Evolutionary conservation across 2,329 filamentous ascomycete genomes (phyloP).

Genomic region (Albophoma yamanashiensis): DNA sequence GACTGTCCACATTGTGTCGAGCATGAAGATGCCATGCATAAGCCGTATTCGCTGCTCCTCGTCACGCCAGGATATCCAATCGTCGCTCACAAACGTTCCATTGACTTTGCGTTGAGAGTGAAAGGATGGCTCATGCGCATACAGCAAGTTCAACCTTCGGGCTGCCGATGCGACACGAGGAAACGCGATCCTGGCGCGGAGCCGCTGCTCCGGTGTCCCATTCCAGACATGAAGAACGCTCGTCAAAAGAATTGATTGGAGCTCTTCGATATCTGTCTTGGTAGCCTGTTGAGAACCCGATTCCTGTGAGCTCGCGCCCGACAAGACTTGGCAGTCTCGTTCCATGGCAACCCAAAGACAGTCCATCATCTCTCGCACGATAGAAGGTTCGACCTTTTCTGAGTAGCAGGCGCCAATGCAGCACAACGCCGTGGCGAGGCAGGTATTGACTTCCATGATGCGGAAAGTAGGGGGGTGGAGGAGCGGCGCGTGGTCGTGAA

Average conservation of each 20-base stretch:
- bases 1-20: constrained; percentile 54
- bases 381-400: constrained; percentile 43
- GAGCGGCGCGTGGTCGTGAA: constrained; percentile 63
- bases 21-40: constrained; percentile 54
- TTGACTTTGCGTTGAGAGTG: background rate
- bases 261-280: constrained; percentile 46
- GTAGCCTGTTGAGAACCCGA: constrained; percentile 14
- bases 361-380: constrained; percentile 60
- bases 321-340: constrained; percentile 39
- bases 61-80: constrained; percentile 58
- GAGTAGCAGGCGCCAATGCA: constrained; percentile 69
- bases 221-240: constrained; percentile 59
- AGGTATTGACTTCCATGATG: constrained; percentile 53
- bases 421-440: constrained; percentile 58
- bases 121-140: constrained; percentile 25
- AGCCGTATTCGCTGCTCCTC: constrained; percentile 59
- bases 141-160: constrained; percentile 45
- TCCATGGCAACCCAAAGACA: constrained; percentile 48
- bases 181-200: constrained; percentile 49
- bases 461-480: constrained; percentile 64
- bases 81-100: constrained; percentile 41
- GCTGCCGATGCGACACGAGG: constrained; percentile 45
- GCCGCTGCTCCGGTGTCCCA: constrained; percentile 54
- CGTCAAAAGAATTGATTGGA: constrained; percentile 55
- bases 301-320: constrained; percentile 12